Evolutionary conservation across 805 yeast species (phyloP).

Genomic region (Metschnikowia rubicola): DNA sequence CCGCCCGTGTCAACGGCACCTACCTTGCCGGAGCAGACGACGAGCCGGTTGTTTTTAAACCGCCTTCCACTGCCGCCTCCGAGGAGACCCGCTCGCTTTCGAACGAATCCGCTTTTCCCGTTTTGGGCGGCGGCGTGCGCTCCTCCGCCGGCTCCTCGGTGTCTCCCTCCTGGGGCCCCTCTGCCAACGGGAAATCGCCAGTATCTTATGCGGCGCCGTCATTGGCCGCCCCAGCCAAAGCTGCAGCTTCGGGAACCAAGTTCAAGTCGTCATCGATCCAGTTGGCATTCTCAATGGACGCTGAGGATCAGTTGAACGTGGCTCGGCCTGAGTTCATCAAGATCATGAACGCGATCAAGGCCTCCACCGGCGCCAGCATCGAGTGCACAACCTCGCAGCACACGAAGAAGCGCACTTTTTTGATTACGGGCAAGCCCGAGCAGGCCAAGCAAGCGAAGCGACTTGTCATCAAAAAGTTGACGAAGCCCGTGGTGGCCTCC

Average conservation of each 20-base stretch:
- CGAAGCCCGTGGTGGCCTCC: constrained; percentile 62
- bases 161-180: constrained; percentile 42
- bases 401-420: constrained; percentile 75
- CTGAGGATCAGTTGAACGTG: constrained; percentile 62
- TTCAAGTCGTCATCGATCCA: constrained; percentile 58
- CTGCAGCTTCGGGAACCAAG: constrained; percentile 19
- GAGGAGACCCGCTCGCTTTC: constrained; percentile 35
- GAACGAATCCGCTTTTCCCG: constrained; percentile 62
- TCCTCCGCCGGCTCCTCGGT: constrained; percentile 19
- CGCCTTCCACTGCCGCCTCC: constrained; percentile 5
- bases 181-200: constrained; percentile 21
- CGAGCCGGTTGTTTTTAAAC: constrained; percentile 2
- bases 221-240: constrained; percentile 4
- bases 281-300: constrained; percentile 73
- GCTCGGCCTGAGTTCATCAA: constrained; percentile 64
- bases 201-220: constrained; percentile 21
- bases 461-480: constrained; percentile 69
- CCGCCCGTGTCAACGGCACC: constrained; percentile 39
- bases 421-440: constrained; percentile 70
- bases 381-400: constrained; percentile 79
- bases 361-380: constrained; percentile 58
- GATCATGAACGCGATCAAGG: constrained; percentile 60
- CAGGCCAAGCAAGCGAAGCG: constrained; percentile 69
- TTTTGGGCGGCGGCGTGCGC: constrained; percentile 48
- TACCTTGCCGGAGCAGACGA: constrained; percentile 19